Base-by-base conservation (phyloP, 495 filamentous ascomycete species). In the Emericellopsis terricola region DNA sequence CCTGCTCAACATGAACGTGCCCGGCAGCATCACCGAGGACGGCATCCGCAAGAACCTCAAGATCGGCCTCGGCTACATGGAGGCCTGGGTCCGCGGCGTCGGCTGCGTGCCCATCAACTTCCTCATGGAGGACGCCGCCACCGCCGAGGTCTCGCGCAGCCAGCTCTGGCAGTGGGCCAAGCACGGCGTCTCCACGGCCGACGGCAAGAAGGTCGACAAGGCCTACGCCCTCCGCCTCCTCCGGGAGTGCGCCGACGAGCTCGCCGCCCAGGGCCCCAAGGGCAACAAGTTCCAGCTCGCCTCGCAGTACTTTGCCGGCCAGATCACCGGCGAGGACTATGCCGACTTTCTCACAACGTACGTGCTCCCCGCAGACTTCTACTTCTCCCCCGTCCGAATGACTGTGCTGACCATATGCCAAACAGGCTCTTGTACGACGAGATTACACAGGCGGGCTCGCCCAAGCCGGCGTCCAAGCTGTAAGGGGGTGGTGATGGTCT, bases 101-200 rank as follows among this genome's bases (percentile, higher is more conserved):
- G 89, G 89, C 24, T 99, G 89, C 44, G 84, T 99, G 37, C 91
- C 89, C 14, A 94, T 99, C 60, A 94, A 99, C 65, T 91, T 77
- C 54, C 64, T 97, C n/a, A 99, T 99, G 89, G 91, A 99, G 59
- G 91, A 99, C 43, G 89, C 89, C 16, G 89, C 89, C 8, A 99
- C 89, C 6, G 89, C 89, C 30, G 89, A 99, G 60, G 89, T 99
- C 7, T 82, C 75, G 31, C 78, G 89, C 37, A 76, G 68, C 28
- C 71, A 97, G 69, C 73, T 97, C 19, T 97, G 89, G 89, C 89
- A 97, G 56, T 97, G 89, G 89, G 69, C 75, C 34, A 68, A 67
- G 40, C 89, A 97, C 63, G 76, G 81, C 48, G 73, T 92, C 15
- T 66, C 68, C 37, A 92, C 87, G 10, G 68, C 76, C 15, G 85